Percentiles rank a stretch among this genome's conserved stretches.
Conservation (phyloP, 2,329 filamentous ascomycete genomes). For the Pseudogymnoascus sp. region DNA sequence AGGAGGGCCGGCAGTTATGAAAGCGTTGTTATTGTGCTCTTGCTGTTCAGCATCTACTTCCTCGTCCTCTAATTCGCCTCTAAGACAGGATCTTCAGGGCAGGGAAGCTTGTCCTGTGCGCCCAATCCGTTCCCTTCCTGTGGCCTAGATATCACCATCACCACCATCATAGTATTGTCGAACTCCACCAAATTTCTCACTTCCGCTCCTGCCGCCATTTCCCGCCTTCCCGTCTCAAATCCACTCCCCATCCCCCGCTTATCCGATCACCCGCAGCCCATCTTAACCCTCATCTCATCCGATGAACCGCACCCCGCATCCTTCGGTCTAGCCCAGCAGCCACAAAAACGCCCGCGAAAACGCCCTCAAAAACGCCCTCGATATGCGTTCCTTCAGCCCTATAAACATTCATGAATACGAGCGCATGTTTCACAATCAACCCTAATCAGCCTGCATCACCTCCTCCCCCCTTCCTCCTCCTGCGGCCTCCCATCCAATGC, state of each 20-base stretch:
- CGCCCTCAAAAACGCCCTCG: neutral
- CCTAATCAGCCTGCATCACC: neutral
- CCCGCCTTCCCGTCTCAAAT: neutral
- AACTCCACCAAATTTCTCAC: neutral
- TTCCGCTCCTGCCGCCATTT: neutral
- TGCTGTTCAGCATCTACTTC: neutral
- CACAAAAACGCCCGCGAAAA: neutral
- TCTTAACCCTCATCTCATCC: neutral
- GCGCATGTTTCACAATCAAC: neutral
- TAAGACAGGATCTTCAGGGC: neutral
- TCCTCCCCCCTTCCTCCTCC: neutral
- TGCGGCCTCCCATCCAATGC: neutral
- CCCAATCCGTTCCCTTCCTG: neutral
- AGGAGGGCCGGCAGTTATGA: neutral
- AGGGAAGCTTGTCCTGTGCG: neutral
- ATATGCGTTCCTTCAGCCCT: neutral
- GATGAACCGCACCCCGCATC: neutral
- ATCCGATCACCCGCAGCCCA: neutral
- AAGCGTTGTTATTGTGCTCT: neutral
- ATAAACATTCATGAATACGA: neutral
- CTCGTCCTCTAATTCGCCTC: neutral
- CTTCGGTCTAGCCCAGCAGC: neutral
- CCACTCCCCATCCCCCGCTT: neutral
- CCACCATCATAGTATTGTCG: neutral
- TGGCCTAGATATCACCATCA: neutral